Base-by-base conservation (phyloP, 1,284 basidiomycete genomes). In the Ustilago lituana region DNA sequence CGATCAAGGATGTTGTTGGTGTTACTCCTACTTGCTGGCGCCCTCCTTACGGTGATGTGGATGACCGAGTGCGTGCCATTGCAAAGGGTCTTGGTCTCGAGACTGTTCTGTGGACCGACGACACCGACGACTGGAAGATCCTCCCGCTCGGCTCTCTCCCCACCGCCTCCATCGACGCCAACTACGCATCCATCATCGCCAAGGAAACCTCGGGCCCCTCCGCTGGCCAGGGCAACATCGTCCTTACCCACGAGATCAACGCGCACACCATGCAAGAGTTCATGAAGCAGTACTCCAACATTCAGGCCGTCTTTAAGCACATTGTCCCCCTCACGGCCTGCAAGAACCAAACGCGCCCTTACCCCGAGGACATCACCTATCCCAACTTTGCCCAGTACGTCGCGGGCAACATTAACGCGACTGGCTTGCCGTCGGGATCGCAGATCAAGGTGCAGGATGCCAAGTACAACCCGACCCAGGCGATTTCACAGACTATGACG, bases 41-140 rank as follows among this genome's bases (percentile, higher is more conserved):
- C 27, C 84, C 85, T 29, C 85, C 85, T 4, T 86, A 81, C 72
- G 85, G 85, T 77, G 85, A 85, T 53, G 82, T 86, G 31, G 86
- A 87, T 74, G 85, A 87, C 78, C 84, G 86, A 26, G 83, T 87
- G 36, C 83, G 86, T 24, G 77, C 82, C 11, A 86, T 87, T 53
- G 86, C 86, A 23, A 54, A 78, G 3, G 79, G 71, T 5, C 79
- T 87, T 27, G 85, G 85, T 56, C 73, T 87, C 66, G 83, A 82
- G 17, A 84, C 84, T 24, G 81, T 85, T 47, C 74, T 86, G 29
- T 87, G 86, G 86, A 79, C 79, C n/a, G 81, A 84, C 46, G 85
- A 86, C 66, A 77, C 74, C 12, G 50, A 84, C 36, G 85, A 85
- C 75, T 85, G 84, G 84, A 61, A 79, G 53, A 81, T 82, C 19